Evolutionary conservation across 202 grass and related monocot species (phyloP).

Genomic region (Panicum virgatum): DNA sequence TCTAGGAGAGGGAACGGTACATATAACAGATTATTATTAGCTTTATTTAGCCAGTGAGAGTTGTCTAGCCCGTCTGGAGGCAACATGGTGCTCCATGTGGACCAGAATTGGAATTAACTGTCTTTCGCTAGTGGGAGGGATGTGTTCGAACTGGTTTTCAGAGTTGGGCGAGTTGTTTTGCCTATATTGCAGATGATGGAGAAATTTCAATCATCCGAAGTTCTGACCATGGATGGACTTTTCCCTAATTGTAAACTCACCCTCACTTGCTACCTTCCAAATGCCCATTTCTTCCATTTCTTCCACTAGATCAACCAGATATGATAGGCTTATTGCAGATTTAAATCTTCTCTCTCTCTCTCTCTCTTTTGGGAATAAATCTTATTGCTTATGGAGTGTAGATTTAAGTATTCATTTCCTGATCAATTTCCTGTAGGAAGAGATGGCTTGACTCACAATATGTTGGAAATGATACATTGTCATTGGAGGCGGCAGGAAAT

Average conservation of each 20-base stretch:
- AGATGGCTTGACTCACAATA: slow-evolving; percentile 98
- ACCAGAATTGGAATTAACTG: not conserved
- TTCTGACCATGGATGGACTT: not conserved
- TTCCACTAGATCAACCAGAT: not conserved
- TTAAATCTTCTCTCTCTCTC: no score
- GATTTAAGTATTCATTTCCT: slow-evolving; percentile 29
- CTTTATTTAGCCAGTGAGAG: not conserved
- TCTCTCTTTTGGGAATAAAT: no score
- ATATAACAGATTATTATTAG: not conserved
- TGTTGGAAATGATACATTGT: slow-evolving; percentile 95
- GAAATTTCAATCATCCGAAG: not conserved
- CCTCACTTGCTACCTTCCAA: not conserved
- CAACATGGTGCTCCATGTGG: not conserved
- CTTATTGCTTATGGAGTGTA: slow-evolving; percentile 2
- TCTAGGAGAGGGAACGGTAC: not conserved
- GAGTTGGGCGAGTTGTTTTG: not conserved
- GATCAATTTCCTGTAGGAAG: slow-evolving; percentile 60
- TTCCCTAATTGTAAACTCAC: not conserved
- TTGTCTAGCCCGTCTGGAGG: not conserved
- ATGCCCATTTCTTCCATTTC: no score
- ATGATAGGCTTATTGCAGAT: slow-evolving; percentile 31
- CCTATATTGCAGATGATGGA: not conserved
- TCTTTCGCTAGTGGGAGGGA: not conserved
- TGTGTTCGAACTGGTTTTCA: not conserved
- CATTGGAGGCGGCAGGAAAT: slow-evolving; percentile 89